Evolutionary conservation across 495 filamentous ascomycete genomes (phyloP).

Genomic region (Penicillium cosmopolitanum): DNA sequence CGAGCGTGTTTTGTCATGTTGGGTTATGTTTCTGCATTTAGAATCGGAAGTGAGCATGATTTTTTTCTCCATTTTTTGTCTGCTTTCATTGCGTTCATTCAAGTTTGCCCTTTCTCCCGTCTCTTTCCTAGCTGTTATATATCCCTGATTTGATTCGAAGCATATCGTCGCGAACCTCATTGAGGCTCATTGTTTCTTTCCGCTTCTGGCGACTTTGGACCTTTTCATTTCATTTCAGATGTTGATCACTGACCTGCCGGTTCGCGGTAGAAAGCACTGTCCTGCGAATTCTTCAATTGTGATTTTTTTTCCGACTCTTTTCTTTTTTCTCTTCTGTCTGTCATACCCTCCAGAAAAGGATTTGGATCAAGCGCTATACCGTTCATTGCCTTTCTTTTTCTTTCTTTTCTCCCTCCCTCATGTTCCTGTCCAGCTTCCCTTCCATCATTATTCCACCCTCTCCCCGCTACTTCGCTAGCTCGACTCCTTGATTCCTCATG

Average conservation of each 20-base stretch:
- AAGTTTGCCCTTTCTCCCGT: constrained; percentile 10
- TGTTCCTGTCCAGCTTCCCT: constrained; percentile 1
- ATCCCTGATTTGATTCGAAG: constrained; percentile 39
- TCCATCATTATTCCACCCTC: constrained; percentile 9
- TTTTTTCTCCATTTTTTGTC: constrained; percentile 32
- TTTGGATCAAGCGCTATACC: constrained; percentile 1
- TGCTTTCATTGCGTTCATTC: constrained; percentile 22
- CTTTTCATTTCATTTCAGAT: constrained; percentile 5
- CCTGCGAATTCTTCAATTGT: constrained; percentile 2
- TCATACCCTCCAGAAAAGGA: constrained; percentile 6
- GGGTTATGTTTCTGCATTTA: constrained; percentile 45
- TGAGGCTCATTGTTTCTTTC: constrained; percentile 22
- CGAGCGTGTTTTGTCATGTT: constrained; percentile 41
- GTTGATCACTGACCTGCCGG: constrained; percentile 12
- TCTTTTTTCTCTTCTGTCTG: constrained; percentile 17
- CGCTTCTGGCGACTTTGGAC: constrained; percentile 18
- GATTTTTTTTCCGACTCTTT: background rate
- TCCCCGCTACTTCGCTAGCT: constrained; percentile 11
- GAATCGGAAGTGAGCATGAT: constrained; percentile 44
- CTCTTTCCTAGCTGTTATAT: constrained; percentile 30
- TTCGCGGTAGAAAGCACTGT: constrained; percentile 15
- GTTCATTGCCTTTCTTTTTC: constrained; percentile 1
- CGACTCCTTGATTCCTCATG: constrained; percentile 4
- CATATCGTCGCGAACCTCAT: constrained; percentile 30
- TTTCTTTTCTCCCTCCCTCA: background rate